These are phyloP conservation scores for Clavariopsis aquatica DNA, from an alignment of 495 filamentous ascomycete genomes.

Conservation along the genomic window DNA sequence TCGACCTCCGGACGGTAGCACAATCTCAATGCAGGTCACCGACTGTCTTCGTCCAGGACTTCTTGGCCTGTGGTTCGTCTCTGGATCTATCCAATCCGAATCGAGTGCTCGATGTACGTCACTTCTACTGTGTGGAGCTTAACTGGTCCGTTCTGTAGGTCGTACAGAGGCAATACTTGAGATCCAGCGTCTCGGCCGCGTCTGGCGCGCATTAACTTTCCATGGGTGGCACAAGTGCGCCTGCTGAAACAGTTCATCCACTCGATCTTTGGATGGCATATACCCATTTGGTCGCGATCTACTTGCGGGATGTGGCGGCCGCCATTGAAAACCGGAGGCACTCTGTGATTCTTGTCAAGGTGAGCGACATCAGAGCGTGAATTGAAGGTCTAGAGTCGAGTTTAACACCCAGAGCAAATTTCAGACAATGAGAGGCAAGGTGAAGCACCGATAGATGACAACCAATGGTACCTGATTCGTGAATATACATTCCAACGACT, in stretches of 20 bases:
- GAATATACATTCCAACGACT: constrained; percentile 19
- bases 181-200: constrained; percentile 1
- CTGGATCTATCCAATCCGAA: constrained; percentile 1
- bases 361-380: not conserved
- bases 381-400: no score
- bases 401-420: not conserved
- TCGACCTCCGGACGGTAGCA: constrained; percentile 14
- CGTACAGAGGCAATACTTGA: constrained; percentile 11
- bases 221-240: constrained; percentile 8
- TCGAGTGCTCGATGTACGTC: constrained; percentile 7
- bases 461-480: constrained; percentile 20
- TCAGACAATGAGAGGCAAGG: not conserved
- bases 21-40: not conserved
- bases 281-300: constrained; percentile 22
- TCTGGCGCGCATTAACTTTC: constrained; percentile 15
- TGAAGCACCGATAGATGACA: constrained; percentile 19
- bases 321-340: not conserved
- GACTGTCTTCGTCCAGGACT: not conserved
- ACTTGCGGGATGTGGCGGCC: constrained; percentile 1
- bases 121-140: constrained; percentile 5
- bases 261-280: not conserved
- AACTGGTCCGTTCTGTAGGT: not conserved
- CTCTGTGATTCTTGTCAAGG: not conserved
- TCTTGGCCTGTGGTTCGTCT: no score
- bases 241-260: constrained; percentile 16